phyloP scores from a whole-genome alignment of 352 stramenopile genomes.

The Globisporangium perplexum region DNA sequence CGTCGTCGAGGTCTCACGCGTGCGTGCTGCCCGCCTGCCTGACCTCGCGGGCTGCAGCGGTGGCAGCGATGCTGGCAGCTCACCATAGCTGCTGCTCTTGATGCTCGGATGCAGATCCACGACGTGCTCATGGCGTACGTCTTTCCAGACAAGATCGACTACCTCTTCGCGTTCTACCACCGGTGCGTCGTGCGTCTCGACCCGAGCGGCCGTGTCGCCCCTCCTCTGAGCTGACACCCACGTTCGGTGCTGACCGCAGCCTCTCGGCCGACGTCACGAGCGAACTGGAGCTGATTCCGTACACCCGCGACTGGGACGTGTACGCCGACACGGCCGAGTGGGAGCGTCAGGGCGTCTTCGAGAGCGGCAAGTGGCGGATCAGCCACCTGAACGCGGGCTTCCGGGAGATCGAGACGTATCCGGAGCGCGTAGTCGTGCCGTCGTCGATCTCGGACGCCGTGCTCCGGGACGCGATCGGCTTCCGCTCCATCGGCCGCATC shows the following conservation, averaged over 20 bases:
- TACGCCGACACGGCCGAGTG: slow-evolving; percentile 64
- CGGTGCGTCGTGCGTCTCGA: too few relatives aligned
- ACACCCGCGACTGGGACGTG: slow-evolving; percentile 57
- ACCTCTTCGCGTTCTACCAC: slow-evolving; percentile 84
- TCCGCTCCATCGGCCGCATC: slow-evolving; percentile 69
- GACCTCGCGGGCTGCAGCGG: not conserved
- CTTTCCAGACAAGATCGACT: slow-evolving; percentile 80
- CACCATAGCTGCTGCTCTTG: not conserved
- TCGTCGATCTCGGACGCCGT: slow-evolving; percentile 84
- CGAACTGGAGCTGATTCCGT: slow-evolving; percentile 49
- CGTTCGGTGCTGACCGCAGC: slow-evolving; percentile 15
- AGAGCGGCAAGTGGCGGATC: slow-evolving; percentile 61
- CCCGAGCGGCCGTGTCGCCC: too few relatives aligned
- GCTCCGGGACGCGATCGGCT: slow-evolving; percentile 65
- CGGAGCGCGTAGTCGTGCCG: slow-evolving; percentile 91
- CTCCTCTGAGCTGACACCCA: too few relatives aligned
- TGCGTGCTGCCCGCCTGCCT: slow-evolving; percentile 4
- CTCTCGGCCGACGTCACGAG: slow-evolving; percentile 37
- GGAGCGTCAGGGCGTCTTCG: slow-evolving; percentile 65
- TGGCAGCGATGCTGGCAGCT: not conserved
- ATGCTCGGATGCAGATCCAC: slow-evolving; percentile 45
- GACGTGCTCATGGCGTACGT: slow-evolving; percentile 77
- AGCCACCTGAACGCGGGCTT: slow-evolving; percentile 68
- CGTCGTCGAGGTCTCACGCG: slow-evolving; percentile 60
- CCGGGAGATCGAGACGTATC: slow-evolving; percentile 90